Base-by-base conservation (phyloP, 2,329 filamentous ascomycete genomes). In the Fusarium nanum region DNA sequence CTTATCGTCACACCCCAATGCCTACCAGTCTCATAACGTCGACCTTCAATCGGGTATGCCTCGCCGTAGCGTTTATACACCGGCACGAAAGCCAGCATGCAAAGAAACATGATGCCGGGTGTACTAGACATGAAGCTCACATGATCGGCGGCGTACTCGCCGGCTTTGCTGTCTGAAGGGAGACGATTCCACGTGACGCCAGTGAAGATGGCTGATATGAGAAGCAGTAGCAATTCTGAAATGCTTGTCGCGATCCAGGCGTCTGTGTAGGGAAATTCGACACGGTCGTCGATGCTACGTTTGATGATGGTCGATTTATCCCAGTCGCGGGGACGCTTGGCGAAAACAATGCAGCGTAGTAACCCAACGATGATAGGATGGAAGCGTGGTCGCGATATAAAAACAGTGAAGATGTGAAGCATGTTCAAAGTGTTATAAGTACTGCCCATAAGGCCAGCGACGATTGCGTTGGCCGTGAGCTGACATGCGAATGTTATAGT, bases 171-270 rank as follows among this genome's bases (percentile, higher is more conserved):
- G n/a, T 62, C 65, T 1, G 18, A 20, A 4, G 41, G 45, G 10
- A 70, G 70, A 40, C 73, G 73, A 40, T 74, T 50, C 73, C 73
- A 75, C 11, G 73, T 75, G 14, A 74, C 67, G 12, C 73, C 62
- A 1, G 73, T 75, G 48, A 75, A 75, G 3, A 75, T 53, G 37
- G 73, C 69, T 0, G 61, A 64, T 37, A 75, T 68, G 30, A 73
- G 37, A 1, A 75, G 60, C 1, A 74, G 14, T 10, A 73, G 28
- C 4, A 73, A 12, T 28, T 75, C 73, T 0, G 73, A 73, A 22
- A 67, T 22, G n/a, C 55, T 53, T 10, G 60, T 61, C 5, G 67
- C 49, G n/a, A 75, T 70, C 56, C 64, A 75, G 11, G 73, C 48
- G 50, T 75, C 73, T 12, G 71, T 59, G 52, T 71, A 75, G 7